A percentile compares a stretch with the other conserved stretches of the same genome.
Evolutionary conservation across 2,329 filamentous ascomycete genomes (phyloP).

Genomic region (Aspergillus sergii): DNA sequence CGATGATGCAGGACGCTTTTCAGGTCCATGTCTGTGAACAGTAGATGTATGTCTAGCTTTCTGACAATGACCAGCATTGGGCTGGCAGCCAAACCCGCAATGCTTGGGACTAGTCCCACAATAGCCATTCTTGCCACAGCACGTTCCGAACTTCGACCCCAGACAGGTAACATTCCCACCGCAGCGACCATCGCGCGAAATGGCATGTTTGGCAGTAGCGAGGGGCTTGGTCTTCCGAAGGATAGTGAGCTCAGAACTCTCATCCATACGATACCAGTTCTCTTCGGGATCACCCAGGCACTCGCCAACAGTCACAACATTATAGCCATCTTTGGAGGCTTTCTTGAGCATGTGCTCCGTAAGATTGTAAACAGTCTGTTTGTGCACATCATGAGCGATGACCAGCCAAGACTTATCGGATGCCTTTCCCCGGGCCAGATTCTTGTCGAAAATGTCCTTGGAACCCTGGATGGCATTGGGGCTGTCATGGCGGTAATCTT

Average conservation of each 20-base stretch:
- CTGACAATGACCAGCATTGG: slow-evolving; percentile 24
- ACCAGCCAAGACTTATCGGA: slow-evolving; percentile 41
- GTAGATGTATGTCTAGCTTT: slow-evolving; percentile 5
- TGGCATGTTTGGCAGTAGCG: neutral
- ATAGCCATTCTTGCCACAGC: slow-evolving; percentile 31
- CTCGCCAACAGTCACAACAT: slow-evolving; percentile 47
- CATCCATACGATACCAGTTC: slow-evolving; percentile 47
- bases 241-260: slow-evolving; percentile 21
- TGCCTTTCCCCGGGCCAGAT: slow-evolving; percentile 28
- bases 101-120: slow-evolving; percentile 36
- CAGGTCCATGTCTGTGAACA: neutral
- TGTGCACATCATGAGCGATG: slow-evolving; percentile 47
- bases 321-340: slow-evolving; percentile 34
- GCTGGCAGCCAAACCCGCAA: slow-evolving; percentile 36
- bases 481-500: slow-evolving; percentile 47
- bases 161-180: slow-evolving; percentile 36
- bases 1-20: slow-evolving; percentile 14
- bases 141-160: slow-evolving; percentile 38
- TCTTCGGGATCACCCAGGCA: slow-evolving; percentile 43
- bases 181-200: slow-evolving; percentile 39
- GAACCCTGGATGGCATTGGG: slow-evolving; percentile 41
- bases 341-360: slow-evolving; percentile 44
- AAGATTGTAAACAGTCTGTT: slow-evolving; percentile 47
- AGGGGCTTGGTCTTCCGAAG: slow-evolving; percentile 17
- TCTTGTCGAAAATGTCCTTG: slow-evolving; percentile 44